Evolutionary conservation across 2,329 filamentous ascomycete species (phyloP).

Genomic region (Emmonsiellopsis sp.): DNA sequence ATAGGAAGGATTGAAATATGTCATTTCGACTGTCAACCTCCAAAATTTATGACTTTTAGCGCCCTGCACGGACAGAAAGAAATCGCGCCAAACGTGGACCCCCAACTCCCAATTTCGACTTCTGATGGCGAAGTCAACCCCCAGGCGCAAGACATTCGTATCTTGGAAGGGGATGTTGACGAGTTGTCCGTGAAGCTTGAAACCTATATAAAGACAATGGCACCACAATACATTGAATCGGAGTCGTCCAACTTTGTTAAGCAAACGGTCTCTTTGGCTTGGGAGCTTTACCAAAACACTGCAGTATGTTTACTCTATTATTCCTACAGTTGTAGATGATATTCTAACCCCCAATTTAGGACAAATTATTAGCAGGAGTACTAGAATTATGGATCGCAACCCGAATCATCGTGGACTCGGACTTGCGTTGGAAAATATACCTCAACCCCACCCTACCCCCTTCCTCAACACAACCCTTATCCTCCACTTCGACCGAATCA

Average conservation of each 20-base stretch:
- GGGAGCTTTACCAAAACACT: conserved; percentile 29
- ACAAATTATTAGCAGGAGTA: conserved; percentile 41
- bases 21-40: conserved; percentile 45
- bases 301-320: conserved; percentile 21
- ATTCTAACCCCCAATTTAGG: conserved; percentile 19
- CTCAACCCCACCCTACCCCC: conserved; percentile 36
- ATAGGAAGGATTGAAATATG: conserved; percentile 47
- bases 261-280: conserved; percentile 36
- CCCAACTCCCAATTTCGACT: conserved; percentile 33
- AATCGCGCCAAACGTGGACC: conserved; percentile 27
- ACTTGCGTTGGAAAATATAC: conserved; percentile 41
- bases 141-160: conserved; percentile 34
- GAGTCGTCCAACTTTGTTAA: conserved; percentile 46
- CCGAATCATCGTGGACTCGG: conserved; percentile 43
- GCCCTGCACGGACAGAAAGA: conserved; percentile 32
- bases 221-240: conserved; percentile 36
- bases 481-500: conserved; percentile 31
- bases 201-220: conserved; percentile 44
- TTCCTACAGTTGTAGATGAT: background rate
- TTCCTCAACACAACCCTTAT: conserved; percentile 27
- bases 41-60: conserved; percentile 40
- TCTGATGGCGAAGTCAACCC: conserved; percentile 30
- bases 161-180: conserved; percentile 42
- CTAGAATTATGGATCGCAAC: conserved; percentile 51
- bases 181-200: conserved; percentile 46